Evolutionary conservation across 2,329 filamentous ascomycete species (phyloP), one percentile per base, ranked within the genome.

Genomic region (Fonsecaea monophora): DNA sequence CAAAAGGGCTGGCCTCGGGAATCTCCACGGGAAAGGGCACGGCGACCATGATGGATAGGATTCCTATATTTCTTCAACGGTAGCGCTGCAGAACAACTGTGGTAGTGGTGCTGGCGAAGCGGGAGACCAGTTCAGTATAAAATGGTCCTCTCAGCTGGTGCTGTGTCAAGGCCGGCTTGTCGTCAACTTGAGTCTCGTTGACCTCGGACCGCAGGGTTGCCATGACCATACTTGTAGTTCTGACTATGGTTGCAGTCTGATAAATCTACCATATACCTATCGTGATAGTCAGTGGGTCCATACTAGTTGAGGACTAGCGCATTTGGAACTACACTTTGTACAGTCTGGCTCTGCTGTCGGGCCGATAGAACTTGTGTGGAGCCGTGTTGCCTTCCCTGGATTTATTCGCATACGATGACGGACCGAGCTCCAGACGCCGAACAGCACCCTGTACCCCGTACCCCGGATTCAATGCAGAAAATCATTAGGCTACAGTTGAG

Each of bases 1-100:
- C 25, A 37, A 65, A 65, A 8, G 56, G 63, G 30, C 25, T 34
- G 18, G 35, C 58, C 34, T 55, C 18, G 9, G 53, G 18, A 25
- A 64, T 38, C 30, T 4, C 10, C 5, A 62, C 15, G 4, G 59
- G 59, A 38, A 53, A 62, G 3, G 42, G 9, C 4, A 37, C 21
- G 50, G 42, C 57, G 34, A 54, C 53, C 53, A 54, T 54, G 53
- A 15, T 48, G 38, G n/a, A 15, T 5, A 40, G 5, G n/a, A 40
- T 40, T 3, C 12, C 10, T 40, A 12, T n/a, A 15, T 12, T 12
- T 3, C 38, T 13, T 40, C 12, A 15, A 40, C 38, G 38, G 15
- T n/a, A 4, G 38, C 38, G 38, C 38, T 40, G 10, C 38, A 40
- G 38, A 40, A 15, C 12, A 40, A 12, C 38, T 15, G 15, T 40